phyloP scores from a whole-genome alignment of 768 basidiomycete species.

The Russula sp. region DNA sequence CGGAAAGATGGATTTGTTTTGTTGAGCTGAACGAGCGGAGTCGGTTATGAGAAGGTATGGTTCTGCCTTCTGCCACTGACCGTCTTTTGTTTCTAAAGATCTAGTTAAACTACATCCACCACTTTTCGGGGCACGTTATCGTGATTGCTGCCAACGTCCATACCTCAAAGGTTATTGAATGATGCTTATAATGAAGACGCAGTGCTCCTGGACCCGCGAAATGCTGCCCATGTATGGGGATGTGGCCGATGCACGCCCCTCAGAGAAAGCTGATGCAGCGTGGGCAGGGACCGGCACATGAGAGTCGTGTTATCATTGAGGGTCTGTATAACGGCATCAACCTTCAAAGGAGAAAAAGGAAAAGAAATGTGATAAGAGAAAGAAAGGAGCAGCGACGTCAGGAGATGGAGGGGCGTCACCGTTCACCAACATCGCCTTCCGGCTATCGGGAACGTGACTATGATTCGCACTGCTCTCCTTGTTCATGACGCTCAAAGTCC shows the following conservation, averaged over 20 bases:
- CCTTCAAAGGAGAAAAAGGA: constrained; percentile 65
- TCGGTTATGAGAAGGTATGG: constrained; percentile 43
- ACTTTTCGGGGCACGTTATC: constrained; percentile 40
- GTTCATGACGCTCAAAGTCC: constrained; percentile 39
- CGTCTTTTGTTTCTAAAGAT: background rate
- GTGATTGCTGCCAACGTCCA: constrained; percentile 38
- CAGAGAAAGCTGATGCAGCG: constrained; percentile 11
- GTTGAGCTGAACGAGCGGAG: constrained; percentile 33
- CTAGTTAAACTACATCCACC: constrained; percentile 49
- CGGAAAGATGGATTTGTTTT: constrained; percentile 46
- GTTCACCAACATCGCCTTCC: constrained; percentile 23
- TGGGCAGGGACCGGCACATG: constrained; percentile 7
- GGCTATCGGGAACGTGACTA: constrained; percentile 30
- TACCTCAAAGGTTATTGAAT: constrained; percentile 38
- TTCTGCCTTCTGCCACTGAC: background rate
- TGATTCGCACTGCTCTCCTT: constrained; percentile 27
- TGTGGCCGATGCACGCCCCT: constrained; percentile 29
- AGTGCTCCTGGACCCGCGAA: constrained; percentile 42
- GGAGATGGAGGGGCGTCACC: constrained; percentile 24
- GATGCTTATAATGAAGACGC: constrained; percentile 43
- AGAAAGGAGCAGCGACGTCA: constrained; percentile 24
- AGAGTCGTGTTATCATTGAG: constrained; percentile 39
- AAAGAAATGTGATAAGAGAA: constrained; percentile 50
- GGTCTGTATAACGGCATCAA: constrained; percentile 72
- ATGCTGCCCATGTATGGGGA: constrained; percentile 37